phyloP scores from a whole-genome alignment of 805 yeast genomes.

The Priceomyces fermenticarens region DNA sequence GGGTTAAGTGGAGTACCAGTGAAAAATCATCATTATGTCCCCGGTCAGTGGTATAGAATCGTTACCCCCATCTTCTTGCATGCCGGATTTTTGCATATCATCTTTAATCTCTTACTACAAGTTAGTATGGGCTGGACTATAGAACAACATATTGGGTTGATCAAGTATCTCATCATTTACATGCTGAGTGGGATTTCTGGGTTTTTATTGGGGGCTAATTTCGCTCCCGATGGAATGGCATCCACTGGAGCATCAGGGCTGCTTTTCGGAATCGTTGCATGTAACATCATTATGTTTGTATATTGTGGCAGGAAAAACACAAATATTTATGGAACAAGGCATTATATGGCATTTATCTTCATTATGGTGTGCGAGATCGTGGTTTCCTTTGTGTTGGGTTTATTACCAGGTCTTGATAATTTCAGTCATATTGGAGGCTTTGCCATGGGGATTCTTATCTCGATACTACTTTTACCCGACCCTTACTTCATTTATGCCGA shows the following conservation, averaged over 20 bases:
- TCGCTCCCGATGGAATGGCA: slow-evolving; percentile 63
- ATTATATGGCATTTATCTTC: slow-evolving; percentile 44
- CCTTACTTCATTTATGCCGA: slow-evolving; percentile 48
- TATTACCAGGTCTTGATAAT: slow-evolving; percentile 72
- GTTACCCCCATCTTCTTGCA: slow-evolving; percentile 70
- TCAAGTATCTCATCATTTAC: slow-evolving; percentile 55
- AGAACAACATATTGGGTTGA: slow-evolving; percentile 54
- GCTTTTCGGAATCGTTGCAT: slow-evolving; percentile 64
- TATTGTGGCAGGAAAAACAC: slow-evolving; percentile 50
- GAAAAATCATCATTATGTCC: slow-evolving; percentile 33
- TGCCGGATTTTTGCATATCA: slow-evolving; percentile 69
- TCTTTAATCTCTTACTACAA: slow-evolving; percentile 61
- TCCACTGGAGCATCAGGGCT: slow-evolving; percentile 73
- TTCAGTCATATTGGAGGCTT: slow-evolving; percentile 77
- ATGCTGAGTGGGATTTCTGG: slow-evolving; percentile 64
- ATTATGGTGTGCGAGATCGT: slow-evolving; percentile 56
- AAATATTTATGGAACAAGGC: slow-evolving; percentile 42
- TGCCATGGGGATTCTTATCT: slow-evolving; percentile 53
- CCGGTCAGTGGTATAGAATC: slow-evolving; percentile 68
- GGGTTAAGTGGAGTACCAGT: slow-evolving; percentile 51
- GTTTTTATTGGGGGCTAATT: slow-evolving; percentile 65
- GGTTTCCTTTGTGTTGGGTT: slow-evolving; percentile 58
- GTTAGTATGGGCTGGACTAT: slow-evolving; percentile 57
- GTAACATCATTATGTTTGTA: slow-evolving; percentile 54
- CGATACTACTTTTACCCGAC: slow-evolving; percentile 50